These are phyloP conservation scores for Ophiocordyceps camponoti-floridani DNA, from an alignment of 2,329 filamentous ascomycete species.

Conservation along the genomic window DNA sequence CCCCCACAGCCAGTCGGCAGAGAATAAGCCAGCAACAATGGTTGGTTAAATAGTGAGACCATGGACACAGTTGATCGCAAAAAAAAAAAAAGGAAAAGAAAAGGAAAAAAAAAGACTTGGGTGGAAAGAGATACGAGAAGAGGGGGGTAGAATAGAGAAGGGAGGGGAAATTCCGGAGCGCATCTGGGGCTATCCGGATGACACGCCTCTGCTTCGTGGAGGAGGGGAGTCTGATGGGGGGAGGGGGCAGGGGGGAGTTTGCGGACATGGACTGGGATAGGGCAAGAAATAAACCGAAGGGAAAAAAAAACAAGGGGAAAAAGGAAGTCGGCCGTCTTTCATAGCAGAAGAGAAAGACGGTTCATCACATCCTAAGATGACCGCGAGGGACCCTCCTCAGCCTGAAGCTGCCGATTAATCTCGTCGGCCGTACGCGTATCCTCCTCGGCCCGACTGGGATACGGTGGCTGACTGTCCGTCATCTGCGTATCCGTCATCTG, in stretches of 20 bases:
- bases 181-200: background rate
- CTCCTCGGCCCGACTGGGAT: conserved; percentile 17
- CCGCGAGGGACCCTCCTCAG: conserved; percentile 12
- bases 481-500: too few relatives aligned
- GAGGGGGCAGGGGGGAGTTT: background rate
- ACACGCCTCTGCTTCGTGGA: background rate
- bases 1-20: background rate
- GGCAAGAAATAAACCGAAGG: background rate
- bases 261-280: background rate
- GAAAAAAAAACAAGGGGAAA: too few relatives aligned
- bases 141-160: background rate
- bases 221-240: background rate
- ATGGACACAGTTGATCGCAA: background rate
- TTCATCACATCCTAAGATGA: conserved; percentile 7
- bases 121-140: background rate
- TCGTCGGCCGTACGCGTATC: conserved; percentile 31
- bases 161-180: background rate
- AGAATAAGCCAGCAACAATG: background rate
- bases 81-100: background rate
- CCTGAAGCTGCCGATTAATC: conserved; percentile 33
- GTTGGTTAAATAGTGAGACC: background rate
- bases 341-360: background rate
- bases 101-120: background rate
- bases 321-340: too few relatives aligned
- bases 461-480: conserved; percentile 17